Evolutionary conservation across 768 basidiomycete species (phyloP), one percentile per base, ranked within the genome.

Genomic region (Mycena epipterygia): DNA sequence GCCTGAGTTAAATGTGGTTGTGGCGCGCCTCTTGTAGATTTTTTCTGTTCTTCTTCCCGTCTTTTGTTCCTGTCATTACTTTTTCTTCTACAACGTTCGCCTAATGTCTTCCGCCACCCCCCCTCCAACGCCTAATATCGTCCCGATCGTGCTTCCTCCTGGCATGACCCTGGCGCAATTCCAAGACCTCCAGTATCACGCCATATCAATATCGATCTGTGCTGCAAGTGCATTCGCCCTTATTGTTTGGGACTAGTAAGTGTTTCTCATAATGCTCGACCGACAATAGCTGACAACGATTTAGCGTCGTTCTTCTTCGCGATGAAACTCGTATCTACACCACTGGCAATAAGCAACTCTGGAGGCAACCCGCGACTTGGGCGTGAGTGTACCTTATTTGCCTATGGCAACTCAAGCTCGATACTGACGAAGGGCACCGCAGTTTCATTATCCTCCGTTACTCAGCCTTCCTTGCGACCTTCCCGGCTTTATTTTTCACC

Each of bases 371-470:
- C 25, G 78, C 73, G 16, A 76, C 79, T 11, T 81, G 79, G 78
- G 75, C 78, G 80, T 81, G 59, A 68, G 80, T 76, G 19, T 33
- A n/a, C 60, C 33, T 35, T 23, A 44, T 19, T 46, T 41, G 17
- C 27, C 6, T 56, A 13, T 0, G n/a, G 23, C 30, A n/a, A n/a
- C n/a, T n/a, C n/a, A n/a, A n/a, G 21, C 27, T 53, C n/a, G 61
- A 49, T n/a, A 44, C 39, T 52, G 29, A 53, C 51, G 48, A 41
- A 44, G 11, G 46, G 8, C 25, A n/a, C n/a, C n/a, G n/a, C 44
- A 82, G 80, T 32, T 82, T 81, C 71, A 73, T 82, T 39, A 55
- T 78, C 35, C 76, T 82, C 35, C 79, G 81, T 37, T 82, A 82
- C 64, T 76, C 80, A 17, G 77, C 78, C 5, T 65, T 82, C 17